Percentiles rank a stretch among this genome's conserved stretches.
Evolutionary conservation across 371 early-diverging fungal genomes (phyloP).

Genomic region (Thermomucor indicae-seudaticae): DNA sequence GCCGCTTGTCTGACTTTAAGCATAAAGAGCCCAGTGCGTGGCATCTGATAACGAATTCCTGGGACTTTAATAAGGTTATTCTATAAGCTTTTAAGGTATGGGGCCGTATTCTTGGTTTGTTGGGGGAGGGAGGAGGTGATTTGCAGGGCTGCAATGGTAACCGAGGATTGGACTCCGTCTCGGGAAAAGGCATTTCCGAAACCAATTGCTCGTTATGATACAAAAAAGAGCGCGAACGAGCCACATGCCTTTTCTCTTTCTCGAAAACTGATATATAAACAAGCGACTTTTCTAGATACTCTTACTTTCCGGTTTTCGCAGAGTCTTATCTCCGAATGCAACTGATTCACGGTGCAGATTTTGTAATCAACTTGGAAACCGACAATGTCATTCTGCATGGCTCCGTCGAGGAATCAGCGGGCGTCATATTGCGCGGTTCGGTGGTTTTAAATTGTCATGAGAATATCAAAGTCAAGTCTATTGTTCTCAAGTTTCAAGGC

Average conservation of each 20-base stretch:
- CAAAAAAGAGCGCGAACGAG: not conserved
- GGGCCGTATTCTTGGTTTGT: no score
- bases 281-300: not conserved
- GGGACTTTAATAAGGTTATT: no score
- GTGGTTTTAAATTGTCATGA: slow-evolving; percentile 38
- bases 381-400: slow-evolving; percentile 44
- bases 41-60: no score
- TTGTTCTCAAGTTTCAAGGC: slow-evolving; percentile 38
- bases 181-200: not conserved
- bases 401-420: slow-evolving; percentile 38
- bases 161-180: not conserved
- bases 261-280: not conserved
- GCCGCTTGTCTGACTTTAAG: no score
- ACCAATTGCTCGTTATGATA: not conserved
- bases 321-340: no score
- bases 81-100: no score
- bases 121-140: not conserved
- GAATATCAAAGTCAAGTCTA: slow-evolving; percentile 33
- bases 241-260: not conserved
- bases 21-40: no score
- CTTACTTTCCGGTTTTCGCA: no score
- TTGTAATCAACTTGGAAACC: slow-evolving; percentile 36
- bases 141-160: not conserved
- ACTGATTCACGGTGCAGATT: slow-evolving; percentile 29
- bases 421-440: slow-evolving; percentile 41